phyloP scores from a whole-genome alignment of 306 rosid genomes.

The Quercus aquifolioides region DNA sequence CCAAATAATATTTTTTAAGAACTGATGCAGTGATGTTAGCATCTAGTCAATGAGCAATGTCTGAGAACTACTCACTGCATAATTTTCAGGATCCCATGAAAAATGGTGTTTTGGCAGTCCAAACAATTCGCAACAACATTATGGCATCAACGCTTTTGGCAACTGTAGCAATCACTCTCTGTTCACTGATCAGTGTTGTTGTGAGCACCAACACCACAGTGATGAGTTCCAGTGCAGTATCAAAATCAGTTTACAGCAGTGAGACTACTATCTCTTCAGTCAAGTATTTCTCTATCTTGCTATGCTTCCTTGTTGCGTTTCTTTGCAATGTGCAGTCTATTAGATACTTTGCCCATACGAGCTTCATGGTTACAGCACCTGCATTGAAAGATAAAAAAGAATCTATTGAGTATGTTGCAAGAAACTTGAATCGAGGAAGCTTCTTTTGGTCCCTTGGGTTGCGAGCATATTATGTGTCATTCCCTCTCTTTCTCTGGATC shows the following conservation, averaged over 20 bases:
- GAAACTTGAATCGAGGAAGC: constrained; percentile 74
- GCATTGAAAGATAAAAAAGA: constrained; percentile 46
- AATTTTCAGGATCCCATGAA: constrained; percentile 73
- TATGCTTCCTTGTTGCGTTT: constrained; percentile 84
- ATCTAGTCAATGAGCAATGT: neutral
- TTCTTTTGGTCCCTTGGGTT: constrained; percentile 73
- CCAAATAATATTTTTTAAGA: no score
- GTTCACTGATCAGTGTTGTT: constrained; percentile 74
- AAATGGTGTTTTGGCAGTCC: constrained; percentile 79
- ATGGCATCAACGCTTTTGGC: constrained; percentile 85
- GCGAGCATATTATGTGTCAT: constrained; percentile 76
- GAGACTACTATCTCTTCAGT: constrained; percentile 39
- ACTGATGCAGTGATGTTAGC: no score
- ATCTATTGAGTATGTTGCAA: constrained; percentile 47
- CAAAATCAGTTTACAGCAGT: constrained; percentile 50
- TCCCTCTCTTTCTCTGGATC: constrained; percentile 84
- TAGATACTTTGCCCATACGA: constrained; percentile 74
- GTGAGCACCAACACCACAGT: constrained; percentile 47
- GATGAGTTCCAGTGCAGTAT: constrained; percentile 26
- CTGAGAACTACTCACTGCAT: constrained; percentile 3
- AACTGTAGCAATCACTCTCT: constrained; percentile 82
- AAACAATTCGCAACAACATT: constrained; percentile 80
- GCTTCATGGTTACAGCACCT: constrained; percentile 79
- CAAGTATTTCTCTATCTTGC: constrained; percentile 59
- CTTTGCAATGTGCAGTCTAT: constrained; percentile 79